A percentile compares a stretch with the other conserved stretches of the same genome.
These are phyloP conservation scores for Thalassiosira tumida DNA, from an alignment of 352 stramenopile species.

Conservation along the genomic window DNA sequence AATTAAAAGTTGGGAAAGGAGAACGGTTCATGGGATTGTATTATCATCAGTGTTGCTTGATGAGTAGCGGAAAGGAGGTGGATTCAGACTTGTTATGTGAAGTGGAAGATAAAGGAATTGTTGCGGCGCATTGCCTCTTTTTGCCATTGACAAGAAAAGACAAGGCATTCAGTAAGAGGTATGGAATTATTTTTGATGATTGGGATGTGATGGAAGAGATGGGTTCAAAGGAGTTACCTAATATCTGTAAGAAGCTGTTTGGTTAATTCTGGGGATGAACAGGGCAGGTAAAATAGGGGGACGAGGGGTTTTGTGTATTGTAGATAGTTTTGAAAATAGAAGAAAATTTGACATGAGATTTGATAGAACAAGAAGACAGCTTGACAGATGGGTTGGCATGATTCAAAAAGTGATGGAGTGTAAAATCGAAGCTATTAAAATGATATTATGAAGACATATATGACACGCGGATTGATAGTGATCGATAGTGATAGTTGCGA, in stretches of 20 bases:
- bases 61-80: not conserved
- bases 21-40: not conserved
- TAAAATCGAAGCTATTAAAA: too few relatives aligned
- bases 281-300: too few relatives aligned
- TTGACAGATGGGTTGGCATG: too few relatives aligned
- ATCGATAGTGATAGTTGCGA: too few relatives aligned
- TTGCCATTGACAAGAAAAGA: not conserved
- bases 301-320: too few relatives aligned
- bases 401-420: too few relatives aligned
- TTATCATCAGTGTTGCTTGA: not conserved
- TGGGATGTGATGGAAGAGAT: not conserved
- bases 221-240: not conserved
- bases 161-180: not conserved
- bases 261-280: too few relatives aligned
- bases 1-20: not conserved
- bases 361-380: too few relatives aligned
- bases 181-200: not conserved
- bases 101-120: not conserved
- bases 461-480: too few relatives aligned
- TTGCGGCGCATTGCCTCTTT: not conserved
- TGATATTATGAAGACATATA: too few relatives aligned
- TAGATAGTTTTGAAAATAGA: too few relatives aligned
- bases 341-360: too few relatives aligned
- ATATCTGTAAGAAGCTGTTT: not conserved
- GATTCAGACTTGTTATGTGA: not conserved